These are phyloP conservation scores for Ogataea salicorniae DNA, from an alignment of 805 yeast species.

Conservation along the genomic window DNA sequence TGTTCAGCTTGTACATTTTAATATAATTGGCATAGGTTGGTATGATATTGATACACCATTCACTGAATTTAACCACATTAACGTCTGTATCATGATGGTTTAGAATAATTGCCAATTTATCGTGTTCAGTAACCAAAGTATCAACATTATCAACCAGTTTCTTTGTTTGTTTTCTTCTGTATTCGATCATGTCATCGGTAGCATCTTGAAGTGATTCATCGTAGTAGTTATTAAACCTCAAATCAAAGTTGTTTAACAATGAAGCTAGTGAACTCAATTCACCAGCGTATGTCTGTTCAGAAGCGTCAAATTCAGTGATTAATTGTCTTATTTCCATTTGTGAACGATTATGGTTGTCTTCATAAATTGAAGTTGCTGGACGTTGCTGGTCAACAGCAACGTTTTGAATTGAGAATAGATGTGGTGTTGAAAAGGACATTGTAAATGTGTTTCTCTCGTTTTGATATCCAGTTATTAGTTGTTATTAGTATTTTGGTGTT, in stretches of 20 bases:
- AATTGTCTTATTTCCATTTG: slow-evolving; percentile 2
- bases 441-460: neutral
- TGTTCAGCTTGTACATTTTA: slow-evolving; percentile 17
- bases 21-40: slow-evolving; percentile 21
- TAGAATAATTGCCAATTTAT: slow-evolving; percentile 10
- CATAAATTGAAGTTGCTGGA: neutral
- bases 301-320: slow-evolving; percentile 9
- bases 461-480: no score
- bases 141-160: slow-evolving; percentile 13
- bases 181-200: slow-evolving; percentile 15
- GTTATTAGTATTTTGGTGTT: no score
- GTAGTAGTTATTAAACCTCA: slow-evolving; percentile 25
- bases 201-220: slow-evolving; percentile 25
- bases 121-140: slow-evolving; percentile 16
- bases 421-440: slow-evolving; percentile 16
- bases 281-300: slow-evolving; percentile 17
- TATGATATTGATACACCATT: slow-evolving; percentile 21
- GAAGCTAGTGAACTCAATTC: slow-evolving; percentile 20
- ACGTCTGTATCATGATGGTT: slow-evolving; percentile 9
- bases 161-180: slow-evolving; percentile 17
- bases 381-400: slow-evolving; percentile 2
- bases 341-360: slow-evolving; percentile 3
- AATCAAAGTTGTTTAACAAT: slow-evolving; percentile 22
- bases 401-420: slow-evolving; percentile 19
- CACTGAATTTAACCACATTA: slow-evolving; percentile 13